Conservation (phyloP, 257 asterid species). For the Striga asiatica region DNA sequence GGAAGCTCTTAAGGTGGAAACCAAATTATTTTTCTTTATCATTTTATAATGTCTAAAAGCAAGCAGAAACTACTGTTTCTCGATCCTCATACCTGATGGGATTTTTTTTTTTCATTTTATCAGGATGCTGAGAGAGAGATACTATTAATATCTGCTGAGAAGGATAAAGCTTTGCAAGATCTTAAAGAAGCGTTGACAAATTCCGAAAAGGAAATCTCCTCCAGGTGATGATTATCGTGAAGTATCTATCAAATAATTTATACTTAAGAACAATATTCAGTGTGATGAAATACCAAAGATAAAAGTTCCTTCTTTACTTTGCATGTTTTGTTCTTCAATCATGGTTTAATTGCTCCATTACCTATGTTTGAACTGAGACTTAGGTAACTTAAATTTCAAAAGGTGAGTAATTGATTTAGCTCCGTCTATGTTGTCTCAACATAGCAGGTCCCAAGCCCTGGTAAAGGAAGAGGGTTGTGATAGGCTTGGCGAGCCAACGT, state of each 20-base stretch:
- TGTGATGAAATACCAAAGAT: constrained; percentile 2
- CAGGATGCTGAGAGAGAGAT: constrained; percentile 96
- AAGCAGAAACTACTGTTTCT: background rate
- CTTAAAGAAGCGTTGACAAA: constrained; percentile 47
- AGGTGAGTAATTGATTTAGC: background rate
- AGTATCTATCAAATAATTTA: background rate
- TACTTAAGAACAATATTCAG: constrained; percentile 2
- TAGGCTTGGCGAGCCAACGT: too few relatives aligned
- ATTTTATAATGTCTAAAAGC: constrained; percentile 10
- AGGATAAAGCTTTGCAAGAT: constrained; percentile 80
- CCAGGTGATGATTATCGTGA: constrained; percentile 40
- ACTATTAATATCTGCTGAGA: constrained; percentile 48
- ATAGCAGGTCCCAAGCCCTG: too few relatives aligned
- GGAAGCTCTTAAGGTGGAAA: constrained; percentile 80
- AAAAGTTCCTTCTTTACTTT: constrained; percentile 3
- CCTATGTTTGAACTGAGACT: background rate
- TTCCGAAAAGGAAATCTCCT: constrained; percentile 55
- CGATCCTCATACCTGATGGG: constrained; percentile 17
- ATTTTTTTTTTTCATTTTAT: constrained; percentile 16
- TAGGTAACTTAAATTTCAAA: constrained; percentile 3
- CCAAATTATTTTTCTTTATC: constrained; percentile 1
- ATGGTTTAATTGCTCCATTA: background rate
- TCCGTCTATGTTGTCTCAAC: too few relatives aligned
- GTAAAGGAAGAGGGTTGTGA: too few relatives aligned
- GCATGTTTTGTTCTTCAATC: background rate